Conservation (phyloP, 345 rosid genomes). For the Pistacia atlantica region DNA sequence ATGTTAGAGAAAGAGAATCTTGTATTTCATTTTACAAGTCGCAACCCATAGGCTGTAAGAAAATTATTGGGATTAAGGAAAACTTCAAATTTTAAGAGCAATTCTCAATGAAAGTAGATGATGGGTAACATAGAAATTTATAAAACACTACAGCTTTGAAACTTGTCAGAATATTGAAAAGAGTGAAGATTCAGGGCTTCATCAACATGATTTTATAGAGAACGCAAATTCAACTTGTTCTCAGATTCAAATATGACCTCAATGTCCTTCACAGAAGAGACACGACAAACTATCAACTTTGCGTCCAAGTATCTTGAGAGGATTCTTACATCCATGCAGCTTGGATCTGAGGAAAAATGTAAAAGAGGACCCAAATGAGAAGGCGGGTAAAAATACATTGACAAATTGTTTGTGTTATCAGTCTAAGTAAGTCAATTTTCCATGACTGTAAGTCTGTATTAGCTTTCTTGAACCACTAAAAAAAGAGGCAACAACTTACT, state of each 20-base stretch:
- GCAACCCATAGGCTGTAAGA: background rate
- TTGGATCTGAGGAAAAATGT: constrained; percentile 43
- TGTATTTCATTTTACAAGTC: too few species aligned
- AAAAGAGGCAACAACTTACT: constrained; percentile 29
- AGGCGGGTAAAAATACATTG: constrained; percentile 8
- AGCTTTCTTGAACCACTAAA: constrained; percentile 1
- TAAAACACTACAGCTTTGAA: background rate
- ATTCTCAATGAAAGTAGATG: background rate
- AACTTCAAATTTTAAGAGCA: background rate
- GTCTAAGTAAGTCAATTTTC: background rate
- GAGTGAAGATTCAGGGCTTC: background rate
- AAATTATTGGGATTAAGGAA: background rate
- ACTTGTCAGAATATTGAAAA: background rate
- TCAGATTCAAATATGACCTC: constrained; percentile 48
- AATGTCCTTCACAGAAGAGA: constrained; percentile 41
- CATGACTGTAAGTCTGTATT: background rate
- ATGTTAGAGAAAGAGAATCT: background rate
- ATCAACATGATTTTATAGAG: background rate
- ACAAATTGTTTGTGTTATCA: constrained; percentile 3
- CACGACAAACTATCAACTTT: constrained; percentile 70
- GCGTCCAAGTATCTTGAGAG: constrained; percentile 77
- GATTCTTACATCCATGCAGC: constrained; percentile 52
- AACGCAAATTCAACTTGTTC: background rate
- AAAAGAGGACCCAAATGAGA: constrained; percentile 18
- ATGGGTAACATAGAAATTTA: background rate